Base-by-base conservation (phyloP, 768 basidiomycete genomes). In the Serendipita indica region DNA sequence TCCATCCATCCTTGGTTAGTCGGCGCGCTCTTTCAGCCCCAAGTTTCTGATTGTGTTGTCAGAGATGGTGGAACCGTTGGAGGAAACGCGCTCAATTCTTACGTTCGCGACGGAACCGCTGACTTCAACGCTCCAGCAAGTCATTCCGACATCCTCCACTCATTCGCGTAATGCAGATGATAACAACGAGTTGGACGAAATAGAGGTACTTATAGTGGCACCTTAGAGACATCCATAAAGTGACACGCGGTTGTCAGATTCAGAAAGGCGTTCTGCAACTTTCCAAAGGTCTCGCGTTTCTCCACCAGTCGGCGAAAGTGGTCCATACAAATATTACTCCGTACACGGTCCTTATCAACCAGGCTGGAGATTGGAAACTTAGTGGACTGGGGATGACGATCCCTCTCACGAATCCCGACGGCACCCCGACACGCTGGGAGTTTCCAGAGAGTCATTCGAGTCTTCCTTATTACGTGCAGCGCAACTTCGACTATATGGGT, bases 41-140 rank as follows among this genome's bases (percentile, higher is more conserved):
- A 45, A 59, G 60, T 60, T 27, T 58, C 62, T 60, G 25, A 3
- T 22, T 43, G 58, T 54, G 16, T 7, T 43, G 2, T 12, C 69
- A 90, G 94, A 98, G 73, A 89, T 97, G 84, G 92, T 94, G 28
- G 96, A 99, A 71, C 94, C 96, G 25, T 72, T 96, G 45, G 92
- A 97, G 67, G 94, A 99, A 70, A 86, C 92, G 0, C 76, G 94
- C 59, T 84, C 74, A 34, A 88, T 94, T 64, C 74, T 98, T 37
- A 81, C 84, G 37, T 98, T 97, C 66, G 94, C 93, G 5, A 96
- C 96, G 0, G 96, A 99, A 67, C 84, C 85, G 30, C 74, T 98
- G 32, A 71, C 89, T 7, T 86, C 90, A 0, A 88, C 89, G 1
- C 76, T 99, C 12, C 79, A 84, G 57, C 73, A 84, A 22, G 84